Evolutionary conservation across 805 yeast species (phyloP), one percentile per base, ranked within the genome.

Genomic region (Ogataea allantospora): DNA sequence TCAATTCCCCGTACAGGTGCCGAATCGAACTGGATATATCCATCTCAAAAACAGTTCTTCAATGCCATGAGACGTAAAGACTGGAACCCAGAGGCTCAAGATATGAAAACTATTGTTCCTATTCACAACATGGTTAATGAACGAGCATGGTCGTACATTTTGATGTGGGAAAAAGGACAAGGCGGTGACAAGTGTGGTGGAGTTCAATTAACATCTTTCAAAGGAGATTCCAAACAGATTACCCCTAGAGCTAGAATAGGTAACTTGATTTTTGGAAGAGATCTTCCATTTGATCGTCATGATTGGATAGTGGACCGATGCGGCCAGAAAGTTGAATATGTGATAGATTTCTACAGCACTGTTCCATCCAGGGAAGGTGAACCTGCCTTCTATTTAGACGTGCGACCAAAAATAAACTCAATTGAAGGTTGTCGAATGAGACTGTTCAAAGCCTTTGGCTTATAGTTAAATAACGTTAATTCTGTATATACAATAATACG

Each of bases 111-210:
- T 1, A 87, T 91, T 12, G 95, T 91, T 3, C 98, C 98, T 1
- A 83, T 91, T 28, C 99, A 91, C 59, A 91, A 91, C 55, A 78
- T 85, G 26, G 97, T 91, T 22, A 91, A 91, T 58, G 99, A 91
- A 61, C 66, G 87, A 44, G 95, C 95, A 3, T 91, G 99, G 99
- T 62, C 61, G 36, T 88, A 84, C 55, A 88, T 91, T 22, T 58
- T 77, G 54, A 63, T 72, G 49, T 91, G 99, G 99, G 99, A 91
- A 57, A 60, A 67, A 18, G 65, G 69, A 0, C 65, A 72, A 52
- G 71, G 77, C 6, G 74, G 78, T 10, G 78, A 75, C 5, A 50
- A 66, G 27, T 88, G 96, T 63, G 95, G 95, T 6, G 96, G 95
- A 0, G 77, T 95, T 11, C 77, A 85, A 46, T 68, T 91, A 38